phyloP scores from a whole-genome alignment of 1,139 yeast genomes.

The Taphrina confusa region DNA sequence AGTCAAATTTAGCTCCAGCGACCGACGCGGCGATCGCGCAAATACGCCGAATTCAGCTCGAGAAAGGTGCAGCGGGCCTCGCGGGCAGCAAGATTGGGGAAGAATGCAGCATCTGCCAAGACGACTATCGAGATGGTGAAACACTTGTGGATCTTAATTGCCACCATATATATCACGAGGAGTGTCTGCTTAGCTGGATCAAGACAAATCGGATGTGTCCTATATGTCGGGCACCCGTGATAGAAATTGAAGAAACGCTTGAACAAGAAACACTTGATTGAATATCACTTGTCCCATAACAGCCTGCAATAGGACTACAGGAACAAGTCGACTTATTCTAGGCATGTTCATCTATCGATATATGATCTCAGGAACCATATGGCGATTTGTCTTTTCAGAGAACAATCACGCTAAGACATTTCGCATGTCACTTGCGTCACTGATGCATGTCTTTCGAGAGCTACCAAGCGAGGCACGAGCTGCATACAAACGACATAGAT shows the following conservation, averaged over 20 bases:
- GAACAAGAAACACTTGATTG: slow-evolving; percentile 17
- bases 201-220: slow-evolving; percentile 29
- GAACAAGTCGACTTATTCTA: too few species aligned
- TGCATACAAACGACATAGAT: too few species aligned
- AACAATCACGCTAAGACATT: too few species aligned
- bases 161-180: slow-evolving; percentile 28
- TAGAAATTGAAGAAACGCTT: neutral
- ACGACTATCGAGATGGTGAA: slow-evolving; percentile 11
- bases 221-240: slow-evolving; percentile 29
- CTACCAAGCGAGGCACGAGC: too few species aligned
- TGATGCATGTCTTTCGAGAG: too few species aligned
- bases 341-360: too few species aligned
- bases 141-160: slow-evolving; percentile 19
- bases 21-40: slow-evolving; percentile 8
- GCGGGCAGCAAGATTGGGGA: slow-evolving; percentile 9
- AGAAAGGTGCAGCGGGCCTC: neutral
- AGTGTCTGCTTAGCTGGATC: slow-evolving; percentile 27
- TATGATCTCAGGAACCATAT: too few species aligned
- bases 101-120: slow-evolving; percentile 31
- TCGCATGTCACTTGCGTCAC: too few species aligned
- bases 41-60: neutral
- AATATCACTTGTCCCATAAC: neutral
- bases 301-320: too few species aligned
- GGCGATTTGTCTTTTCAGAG: too few species aligned
- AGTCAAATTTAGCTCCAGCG: slow-evolving; percentile 17